Evolutionary conservation across 202 grass and related monocot species (phyloP).

Genomic region (Zoysia matrella): DNA sequence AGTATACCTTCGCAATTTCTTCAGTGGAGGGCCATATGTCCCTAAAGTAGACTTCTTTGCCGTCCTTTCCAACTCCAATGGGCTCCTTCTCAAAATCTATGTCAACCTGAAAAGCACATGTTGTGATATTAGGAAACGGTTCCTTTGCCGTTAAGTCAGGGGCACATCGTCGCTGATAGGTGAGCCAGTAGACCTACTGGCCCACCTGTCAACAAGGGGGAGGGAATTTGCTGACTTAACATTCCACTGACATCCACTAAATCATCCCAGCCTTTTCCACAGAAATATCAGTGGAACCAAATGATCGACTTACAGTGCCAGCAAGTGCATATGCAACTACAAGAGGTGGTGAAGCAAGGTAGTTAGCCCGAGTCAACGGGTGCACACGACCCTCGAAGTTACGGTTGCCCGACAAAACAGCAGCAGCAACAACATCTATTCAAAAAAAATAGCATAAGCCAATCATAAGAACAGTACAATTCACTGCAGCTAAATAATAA

Average conservation of each 20-base stretch:
- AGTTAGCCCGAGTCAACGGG: constrained; percentile 91
- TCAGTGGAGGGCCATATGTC: constrained; percentile 74
- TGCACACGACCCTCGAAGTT: constrained; percentile 98
- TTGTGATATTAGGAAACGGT: constrained; percentile 14
- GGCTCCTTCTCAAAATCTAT: constrained; percentile 87
- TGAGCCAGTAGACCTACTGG: too few relatives aligned
- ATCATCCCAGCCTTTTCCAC: neutral
- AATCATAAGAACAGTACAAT: neutral
- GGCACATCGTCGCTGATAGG: too few relatives aligned
- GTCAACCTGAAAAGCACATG: constrained; percentile 57
- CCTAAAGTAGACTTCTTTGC: constrained; percentile 41
- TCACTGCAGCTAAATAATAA: neutral
- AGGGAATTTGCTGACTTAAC: too few relatives aligned
- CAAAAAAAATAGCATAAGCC: constrained; percentile 13
- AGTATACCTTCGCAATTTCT: constrained; percentile 79
- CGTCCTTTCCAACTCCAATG: constrained; percentile 75
- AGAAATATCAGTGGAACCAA: constrained; percentile 1
- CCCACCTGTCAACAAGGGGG: too few relatives aligned
- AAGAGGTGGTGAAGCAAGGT: constrained; percentile 92
- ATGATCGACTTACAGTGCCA: constrained; percentile 69
- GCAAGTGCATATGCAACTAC: constrained; percentile 98
- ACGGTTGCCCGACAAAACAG: constrained; percentile 93
- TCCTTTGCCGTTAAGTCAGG: too few relatives aligned
- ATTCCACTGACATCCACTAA: neutral
- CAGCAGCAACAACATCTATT: constrained; percentile 91